phyloP scores from a whole-genome alignment of 495 filamentous ascomycete species.

The Cercophora sp. region DNA sequence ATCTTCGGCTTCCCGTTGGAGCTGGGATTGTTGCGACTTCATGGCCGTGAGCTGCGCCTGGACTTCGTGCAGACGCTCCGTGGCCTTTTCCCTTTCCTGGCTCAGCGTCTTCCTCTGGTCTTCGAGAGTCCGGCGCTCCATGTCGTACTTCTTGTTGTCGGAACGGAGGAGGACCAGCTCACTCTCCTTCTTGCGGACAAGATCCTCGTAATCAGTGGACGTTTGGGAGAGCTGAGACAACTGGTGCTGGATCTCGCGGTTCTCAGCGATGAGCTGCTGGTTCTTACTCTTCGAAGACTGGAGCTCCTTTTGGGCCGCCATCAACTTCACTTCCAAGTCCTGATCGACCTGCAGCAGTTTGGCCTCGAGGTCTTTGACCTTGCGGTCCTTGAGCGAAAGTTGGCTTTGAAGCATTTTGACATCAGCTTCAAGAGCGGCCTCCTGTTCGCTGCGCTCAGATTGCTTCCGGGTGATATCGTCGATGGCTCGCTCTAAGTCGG shows the following conservation, averaged over 20 bases:
- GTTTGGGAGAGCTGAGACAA: constrained; percentile 84
- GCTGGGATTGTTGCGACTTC: constrained; percentile 72
- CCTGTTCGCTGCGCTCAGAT: constrained; percentile 63
- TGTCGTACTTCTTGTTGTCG: constrained; percentile 73
- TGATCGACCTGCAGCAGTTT: constrained; percentile 83
- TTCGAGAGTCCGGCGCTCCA: constrained; percentile 72
- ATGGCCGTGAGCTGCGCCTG: constrained; percentile 86
- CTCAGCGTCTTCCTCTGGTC: constrained; percentile 65
- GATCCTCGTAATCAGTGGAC: constrained; percentile 89
- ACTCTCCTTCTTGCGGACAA: constrained; percentile 89
- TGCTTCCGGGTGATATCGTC: constrained; percentile 61
- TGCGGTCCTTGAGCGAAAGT: constrained; percentile 82
- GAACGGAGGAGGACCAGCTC: constrained; percentile 80
- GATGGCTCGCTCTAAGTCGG: constrained; percentile 63
- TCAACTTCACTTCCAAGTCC: constrained; percentile 83
- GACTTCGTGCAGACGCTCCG: constrained; percentile 72
- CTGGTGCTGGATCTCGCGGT: constrained; percentile 78
- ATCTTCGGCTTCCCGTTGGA: constrained; percentile 85
- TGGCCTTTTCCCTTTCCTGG: constrained; percentile 74
- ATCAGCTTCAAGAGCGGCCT: constrained; percentile 72
- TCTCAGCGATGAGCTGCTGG: constrained; percentile 73
- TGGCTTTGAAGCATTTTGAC: constrained; percentile 92
- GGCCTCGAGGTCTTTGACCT: constrained; percentile 79
- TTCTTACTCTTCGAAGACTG: constrained; percentile 65
- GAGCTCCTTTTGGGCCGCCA: constrained; percentile 76